Percentiles rank a stretch among this genome's conserved stretches.
These are phyloP conservation scores for Sicyos edulis DNA, from an alignment of 306 rosid genomes.

Conservation along the genomic window DNA sequence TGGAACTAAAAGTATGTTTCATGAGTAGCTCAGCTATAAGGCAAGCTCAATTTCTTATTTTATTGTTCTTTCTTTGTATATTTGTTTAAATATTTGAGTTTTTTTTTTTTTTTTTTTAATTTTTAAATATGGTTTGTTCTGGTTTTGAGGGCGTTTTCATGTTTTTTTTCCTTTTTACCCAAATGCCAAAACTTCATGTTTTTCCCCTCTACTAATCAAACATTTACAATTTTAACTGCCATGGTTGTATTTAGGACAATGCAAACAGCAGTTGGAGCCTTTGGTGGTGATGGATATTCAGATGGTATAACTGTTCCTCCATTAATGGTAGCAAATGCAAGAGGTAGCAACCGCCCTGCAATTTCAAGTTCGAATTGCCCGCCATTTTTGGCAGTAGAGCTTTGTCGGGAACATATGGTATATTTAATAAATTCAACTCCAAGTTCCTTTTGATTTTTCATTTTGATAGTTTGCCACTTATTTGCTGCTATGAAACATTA, in stretches of 20 bases:
- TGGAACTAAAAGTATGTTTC: neutral
- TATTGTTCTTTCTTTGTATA: too few species aligned
- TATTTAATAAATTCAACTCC: constrained; percentile 6
- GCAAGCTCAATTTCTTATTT: too few species aligned
- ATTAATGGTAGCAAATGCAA: constrained; percentile 62
- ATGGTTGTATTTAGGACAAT: constrained; percentile 60
- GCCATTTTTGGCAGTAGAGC: constrained; percentile 74
- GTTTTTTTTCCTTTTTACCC: neutral
- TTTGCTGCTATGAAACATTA: neutral
- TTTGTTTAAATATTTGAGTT: too few species aligned
- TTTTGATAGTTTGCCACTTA: neutral
- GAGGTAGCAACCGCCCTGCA: constrained; percentile 48
- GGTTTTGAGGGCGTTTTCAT: too few species aligned
- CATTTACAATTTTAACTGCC: constrained; percentile 11
- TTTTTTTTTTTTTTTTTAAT: too few species aligned
- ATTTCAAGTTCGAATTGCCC: constrained; percentile 67
- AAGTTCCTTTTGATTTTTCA: neutral
- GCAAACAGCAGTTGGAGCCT: constrained; percentile 93
- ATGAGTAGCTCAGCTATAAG: too few species aligned
- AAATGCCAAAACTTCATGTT: neutral
- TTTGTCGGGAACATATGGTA: constrained; percentile 86
- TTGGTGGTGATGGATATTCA: constrained; percentile 60
- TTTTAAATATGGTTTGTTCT: too few species aligned
- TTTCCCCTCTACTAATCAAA: neutral
- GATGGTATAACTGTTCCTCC: constrained; percentile 53